A percentile compares a stretch with the other conserved stretches of the same genome.
These are phyloP conservation scores for Aspergillus bridgeri DNA, from an alignment of 495 filamentous ascomycete genomes.

Conservation along the genomic window DNA sequence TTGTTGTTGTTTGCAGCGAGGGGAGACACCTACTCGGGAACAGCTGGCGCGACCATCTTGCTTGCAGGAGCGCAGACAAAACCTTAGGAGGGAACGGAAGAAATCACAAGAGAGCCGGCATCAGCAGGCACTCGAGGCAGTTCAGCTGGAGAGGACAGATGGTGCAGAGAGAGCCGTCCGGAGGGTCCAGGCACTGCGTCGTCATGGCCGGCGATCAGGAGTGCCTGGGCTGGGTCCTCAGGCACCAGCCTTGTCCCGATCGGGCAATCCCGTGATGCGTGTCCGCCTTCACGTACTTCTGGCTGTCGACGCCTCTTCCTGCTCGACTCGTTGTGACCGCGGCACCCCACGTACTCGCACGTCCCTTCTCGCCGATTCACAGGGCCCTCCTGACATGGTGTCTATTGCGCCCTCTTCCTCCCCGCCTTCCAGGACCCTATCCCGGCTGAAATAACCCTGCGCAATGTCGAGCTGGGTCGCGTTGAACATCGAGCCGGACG, in stretches of 20 bases:
- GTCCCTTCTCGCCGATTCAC: background rate
- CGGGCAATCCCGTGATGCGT: slow-evolving; percentile 30
- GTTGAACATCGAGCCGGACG: slow-evolving; percentile 89
- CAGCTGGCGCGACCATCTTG: slow-evolving; percentile 83
- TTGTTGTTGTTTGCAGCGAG: slow-evolving; percentile 7
- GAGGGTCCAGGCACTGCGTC: slow-evolving; percentile 10
- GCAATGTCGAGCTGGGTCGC: slow-evolving; percentile 64
- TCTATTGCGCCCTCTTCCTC: background rate
- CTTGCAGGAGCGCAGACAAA: slow-evolving; percentile 25
- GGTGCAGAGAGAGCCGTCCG: slow-evolving; percentile 8
- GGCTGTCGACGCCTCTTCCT: slow-evolving; percentile 4
- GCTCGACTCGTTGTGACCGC: too few relatives aligned
- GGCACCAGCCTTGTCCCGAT: slow-evolving; percentile 29
- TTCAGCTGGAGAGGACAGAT: slow-evolving; percentile 7
- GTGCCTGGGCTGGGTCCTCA: slow-evolving; percentile 20
- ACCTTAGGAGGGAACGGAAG: background rate
- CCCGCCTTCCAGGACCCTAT: slow-evolving; percentile 10
- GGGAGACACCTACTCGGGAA: slow-evolving; percentile 71
- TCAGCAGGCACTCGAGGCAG: background rate
- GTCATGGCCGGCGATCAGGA: slow-evolving; percentile 15
- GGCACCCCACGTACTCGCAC: background rate
- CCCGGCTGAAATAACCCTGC: slow-evolving; percentile 22
- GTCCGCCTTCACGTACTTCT: slow-evolving; percentile 13
- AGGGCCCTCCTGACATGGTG: slow-evolving; percentile 21
- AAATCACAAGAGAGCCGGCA: background rate